A percentile compares a stretch with the other conserved stretches of the same genome.
Conservation (phyloP, 306 rosid genomes). For the Vigna nakashimae region DNA sequence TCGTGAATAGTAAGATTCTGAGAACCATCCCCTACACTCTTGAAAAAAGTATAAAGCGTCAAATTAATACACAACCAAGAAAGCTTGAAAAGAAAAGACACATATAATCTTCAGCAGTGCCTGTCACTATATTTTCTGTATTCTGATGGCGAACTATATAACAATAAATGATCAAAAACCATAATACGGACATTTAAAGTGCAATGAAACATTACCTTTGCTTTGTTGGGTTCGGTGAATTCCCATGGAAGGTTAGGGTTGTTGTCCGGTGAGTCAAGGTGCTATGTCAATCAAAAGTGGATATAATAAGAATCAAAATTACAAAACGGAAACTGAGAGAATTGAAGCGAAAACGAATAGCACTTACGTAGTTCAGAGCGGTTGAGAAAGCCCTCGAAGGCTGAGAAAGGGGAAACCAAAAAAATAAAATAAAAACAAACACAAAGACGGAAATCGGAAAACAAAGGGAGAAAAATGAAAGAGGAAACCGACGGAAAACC, state of each 20-base stretch:
- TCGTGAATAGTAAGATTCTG: too few species aligned
- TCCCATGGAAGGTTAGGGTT: conserved; percentile 85
- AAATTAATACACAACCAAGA: not conserved
- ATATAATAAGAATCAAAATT: conserved; percentile 15
- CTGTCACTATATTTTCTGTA: not conserved
- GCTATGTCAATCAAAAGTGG: conserved; percentile 58
- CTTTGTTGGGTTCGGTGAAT: conserved; percentile 65
- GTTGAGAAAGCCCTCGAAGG: conserved; percentile 84
- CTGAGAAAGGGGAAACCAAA: conserved; percentile 42
- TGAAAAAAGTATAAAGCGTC: not conserved
- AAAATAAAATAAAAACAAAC: not conserved
- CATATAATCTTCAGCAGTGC: not conserved
- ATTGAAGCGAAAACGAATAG: not conserved
- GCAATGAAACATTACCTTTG: conserved; percentile 56
- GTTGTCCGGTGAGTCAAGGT: conserved; percentile 86
- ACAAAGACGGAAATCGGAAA: not conserved
- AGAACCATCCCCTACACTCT: too few species aligned
- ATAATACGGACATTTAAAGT: conserved; percentile 6
- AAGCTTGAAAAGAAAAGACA: not conserved
- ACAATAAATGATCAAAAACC: not conserved
- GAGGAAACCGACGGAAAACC: conserved; percentile 55
- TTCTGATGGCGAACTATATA: not conserved
- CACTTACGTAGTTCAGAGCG: conserved; percentile 89
- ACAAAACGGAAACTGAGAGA: not conserved
- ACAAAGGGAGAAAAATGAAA: conserved; percentile 24